These are phyloP conservation scores for Pleurotus citrinopileatus DNA, from an alignment of 768 basidiomycete genomes.

Conservation along the genomic window DNA sequence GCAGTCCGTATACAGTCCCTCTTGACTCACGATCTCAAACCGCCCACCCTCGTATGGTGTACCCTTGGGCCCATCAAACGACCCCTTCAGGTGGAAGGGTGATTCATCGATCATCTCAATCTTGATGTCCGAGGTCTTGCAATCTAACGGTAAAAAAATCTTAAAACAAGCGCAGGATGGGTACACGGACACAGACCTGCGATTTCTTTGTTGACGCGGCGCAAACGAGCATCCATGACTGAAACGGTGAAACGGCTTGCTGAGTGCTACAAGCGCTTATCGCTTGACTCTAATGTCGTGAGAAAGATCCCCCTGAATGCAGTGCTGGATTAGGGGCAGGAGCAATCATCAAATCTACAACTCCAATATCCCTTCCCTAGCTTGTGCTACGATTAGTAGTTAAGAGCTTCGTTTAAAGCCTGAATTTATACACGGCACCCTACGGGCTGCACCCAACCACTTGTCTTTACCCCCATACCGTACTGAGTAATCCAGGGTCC, in stretches of 20 bases:
- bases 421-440: too few relatives aligned
- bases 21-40: conserved; percentile 79
- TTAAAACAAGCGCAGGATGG: conserved; percentile 5
- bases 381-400: too few relatives aligned
- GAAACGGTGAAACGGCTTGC: not conserved
- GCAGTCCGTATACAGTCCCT: not conserved
- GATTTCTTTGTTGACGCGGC: conserved; percentile 94
- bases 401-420: too few relatives aligned
- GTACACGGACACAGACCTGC: conserved; percentile 53
- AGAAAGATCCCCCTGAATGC: too few relatives aligned
- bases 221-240: conserved; percentile 88
- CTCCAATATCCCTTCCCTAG: too few relatives aligned
- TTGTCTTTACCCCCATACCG: too few relatives aligned
- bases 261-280: not conserved
- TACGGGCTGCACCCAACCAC: too few relatives aligned
- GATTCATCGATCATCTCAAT: conserved; percentile 88
- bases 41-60: conserved; percentile 92
- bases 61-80: conserved; percentile 87
- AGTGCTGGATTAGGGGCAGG: too few relatives aligned
- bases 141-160: conserved; percentile 80
- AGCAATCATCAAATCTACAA: too few relatives aligned
- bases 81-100: conserved; percentile 88
- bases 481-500: too few relatives aligned
- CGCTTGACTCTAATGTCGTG: not conserved
- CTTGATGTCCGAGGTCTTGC: conserved; percentile 82